Percentiles rank a stretch among this genome's conserved stretches.
Conservation (phyloP, 1,284 basidiomycete species). For the Ceratobasidium sp. region DNA sequence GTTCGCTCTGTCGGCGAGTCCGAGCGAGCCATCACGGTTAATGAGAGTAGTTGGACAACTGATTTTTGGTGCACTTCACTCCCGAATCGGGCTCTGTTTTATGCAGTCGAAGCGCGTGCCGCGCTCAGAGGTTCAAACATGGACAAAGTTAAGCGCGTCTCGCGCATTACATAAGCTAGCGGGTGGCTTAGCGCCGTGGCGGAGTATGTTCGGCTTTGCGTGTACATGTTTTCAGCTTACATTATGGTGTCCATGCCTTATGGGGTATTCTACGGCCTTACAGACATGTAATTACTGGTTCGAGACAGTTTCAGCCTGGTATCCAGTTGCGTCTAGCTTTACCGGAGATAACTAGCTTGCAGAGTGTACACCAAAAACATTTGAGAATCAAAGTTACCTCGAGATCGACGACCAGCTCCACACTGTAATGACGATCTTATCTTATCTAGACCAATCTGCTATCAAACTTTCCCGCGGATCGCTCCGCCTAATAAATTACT, state of each 20-base stretch:
- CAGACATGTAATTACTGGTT: too few species aligned
- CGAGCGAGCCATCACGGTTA: neutral
- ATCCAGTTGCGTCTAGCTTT: too few species aligned
- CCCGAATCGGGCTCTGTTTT: neutral
- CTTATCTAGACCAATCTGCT: constrained; percentile 12
- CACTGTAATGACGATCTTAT: neutral
- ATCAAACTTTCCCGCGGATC: constrained; percentile 14
- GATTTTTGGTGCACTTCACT: neutral
- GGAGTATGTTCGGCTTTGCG: neutral
- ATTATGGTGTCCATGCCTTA: too few species aligned
- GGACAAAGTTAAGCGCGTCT: constrained; percentile 24
- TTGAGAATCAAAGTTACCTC: neutral
- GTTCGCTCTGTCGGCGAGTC: constrained; percentile 11
- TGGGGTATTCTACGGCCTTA: too few species aligned
- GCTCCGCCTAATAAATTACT: neutral
- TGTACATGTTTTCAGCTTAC: too few species aligned
- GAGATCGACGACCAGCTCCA: neutral
- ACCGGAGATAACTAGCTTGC: too few species aligned
- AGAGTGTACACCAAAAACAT: too few species aligned
- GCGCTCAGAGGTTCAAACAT: constrained; percentile 5
- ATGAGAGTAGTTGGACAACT: neutral
- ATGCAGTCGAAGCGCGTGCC: constrained; percentile 19
- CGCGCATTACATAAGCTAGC: constrained; percentile 14
- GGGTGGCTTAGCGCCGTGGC: constrained; percentile 3
- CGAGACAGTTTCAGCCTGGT: too few species aligned